Evolutionary conservation across 2,329 filamentous ascomycete genomes (phyloP), one percentile per base, ranked within the genome.

Genomic region (Ophiostoma angusticollis): DNA sequence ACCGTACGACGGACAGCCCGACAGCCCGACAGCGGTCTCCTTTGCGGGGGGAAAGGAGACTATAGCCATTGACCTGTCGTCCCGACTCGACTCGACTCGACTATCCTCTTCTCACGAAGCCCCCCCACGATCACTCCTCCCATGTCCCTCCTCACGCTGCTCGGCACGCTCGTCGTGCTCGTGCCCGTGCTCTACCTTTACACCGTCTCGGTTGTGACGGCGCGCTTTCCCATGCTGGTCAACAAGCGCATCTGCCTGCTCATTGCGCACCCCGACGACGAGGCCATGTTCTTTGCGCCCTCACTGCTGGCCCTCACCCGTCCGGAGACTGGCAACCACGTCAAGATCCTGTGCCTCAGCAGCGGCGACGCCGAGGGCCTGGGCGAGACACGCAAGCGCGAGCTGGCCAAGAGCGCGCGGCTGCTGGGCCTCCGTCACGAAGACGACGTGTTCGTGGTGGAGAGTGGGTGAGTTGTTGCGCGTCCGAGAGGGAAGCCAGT

Each of bases 281-380:
- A 98, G 65, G 91, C 89, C 58, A 98, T 98, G 91, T 98, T 98
- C 69, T 98, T 98, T 62, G 78, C 86, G 46, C 91, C 91, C 0
- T 83, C 85, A 1, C 68, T 96, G 12, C 70, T 93, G 50, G 78
- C 83, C n/a, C 72, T 98, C 42, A 89, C 86, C 14, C 68, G 73
- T 12, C 84, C 85, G 4, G 74, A 78, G 43, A 68, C 80, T 16
- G 82, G 84, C 4, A 96, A 98, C 61, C 85, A 93, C 55, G 72
- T 98, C 54, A 91, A 93, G 62, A 93, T 98, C 46, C 63, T 96
- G 40, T 98, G 91, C 62, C 64, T 98, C 47, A 93, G 84, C 60
- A 89, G 78, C 48, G 87, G 84, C 79, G 57, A 96, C 56, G 86
- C 87, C 35, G 86, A 87, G 49, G 87, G 87, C 1, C 68, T 96